Conservation (phyloP, 768 basidiomycete species). For the Boletus sp. region DNA sequence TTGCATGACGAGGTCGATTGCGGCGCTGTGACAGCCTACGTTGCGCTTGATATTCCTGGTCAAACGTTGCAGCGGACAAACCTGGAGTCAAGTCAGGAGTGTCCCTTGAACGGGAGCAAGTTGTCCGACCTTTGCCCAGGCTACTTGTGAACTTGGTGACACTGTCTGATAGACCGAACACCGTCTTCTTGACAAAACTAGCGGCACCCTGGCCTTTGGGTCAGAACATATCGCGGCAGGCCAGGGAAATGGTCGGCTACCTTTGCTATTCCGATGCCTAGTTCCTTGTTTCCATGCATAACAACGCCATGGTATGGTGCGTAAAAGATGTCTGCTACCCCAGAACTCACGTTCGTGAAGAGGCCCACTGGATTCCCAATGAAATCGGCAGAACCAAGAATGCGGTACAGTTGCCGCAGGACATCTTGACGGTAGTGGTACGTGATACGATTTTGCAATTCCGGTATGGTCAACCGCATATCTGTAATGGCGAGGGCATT, state of each 20-base stretch:
- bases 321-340: constrained; percentile 97
- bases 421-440: constrained; percentile 95
- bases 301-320: constrained; percentile 97
- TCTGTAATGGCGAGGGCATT: constrained; percentile 95
- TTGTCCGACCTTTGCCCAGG: constrained; percentile 80
- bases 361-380: constrained; percentile 94
- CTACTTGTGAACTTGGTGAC: constrained; percentile 98
- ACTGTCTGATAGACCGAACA: constrained; percentile 94
- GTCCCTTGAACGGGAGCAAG: neutral
- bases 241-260: constrained; percentile 36
- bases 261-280: constrained; percentile 94
- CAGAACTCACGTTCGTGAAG: constrained; percentile 97
- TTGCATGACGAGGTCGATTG: constrained; percentile 94
- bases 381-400: constrained; percentile 98
- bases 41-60: constrained; percentile 90
- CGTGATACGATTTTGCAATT: constrained; percentile 78
- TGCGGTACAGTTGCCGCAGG: constrained; percentile 90
- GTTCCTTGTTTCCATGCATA: constrained; percentile 91
- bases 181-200: constrained; percentile 98
- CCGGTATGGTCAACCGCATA: constrained; percentile 82
- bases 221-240: constrained; percentile 11
- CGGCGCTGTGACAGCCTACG: constrained; percentile 86
- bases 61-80: constrained; percentile 94
- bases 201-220: constrained; percentile 74
- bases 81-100: constrained; percentile 45